Base-by-base conservation (phyloP, 192 early-diverging fungal species). In the Mortierella hygrophila region DNA sequence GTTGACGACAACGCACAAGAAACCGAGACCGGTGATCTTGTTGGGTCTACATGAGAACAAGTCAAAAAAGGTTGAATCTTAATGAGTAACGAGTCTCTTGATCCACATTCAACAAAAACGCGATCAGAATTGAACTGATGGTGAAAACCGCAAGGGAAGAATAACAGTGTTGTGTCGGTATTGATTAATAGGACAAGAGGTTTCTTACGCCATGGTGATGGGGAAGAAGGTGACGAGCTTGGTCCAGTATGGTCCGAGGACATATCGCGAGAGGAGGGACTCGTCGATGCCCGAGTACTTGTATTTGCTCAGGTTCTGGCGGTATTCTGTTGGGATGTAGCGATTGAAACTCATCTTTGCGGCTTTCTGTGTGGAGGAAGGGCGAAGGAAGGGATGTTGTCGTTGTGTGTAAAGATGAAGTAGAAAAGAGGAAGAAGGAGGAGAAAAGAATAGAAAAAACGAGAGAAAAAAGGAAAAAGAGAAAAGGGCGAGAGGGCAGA, bases 211-310 rank as follows among this genome's bases (percentile, higher is more conserved):
- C 91, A 98, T 94, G 87, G 95, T 93, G 73, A 95, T 49, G 18
- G 97, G 97, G 82, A 98, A 96, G 79, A 96, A 90, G 83, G 94
- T 91, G 32, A 98, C 94, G 72, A 95, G 90, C 88, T 93, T 91
- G 86, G 92, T 95, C 97, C 97, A 98, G 90, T 97, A 97, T 87
- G 94, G 94, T 23, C 92, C 93, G 68, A 98, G 90, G 55, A 95
- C 89, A 85, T 94, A 96, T 84, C 91, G 91, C 72, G 93, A 93
- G 15, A 94, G 82, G 4, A 94, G 83, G 29, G 94, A 97, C 88
- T 96, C 95, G 91, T 98, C 97, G 20, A 96, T 91, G 32, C 95
- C 96, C 75, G 92, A 92, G 92, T 98, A 97, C 86, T 95, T 95
- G 92, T 98, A 98, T 70, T 92, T 90, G 74, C 91, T 92, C 82